Evolutionary conservation across 2,329 filamentous ascomycete genomes (phyloP), one percentile per base, ranked within the genome.

Genomic region (Venturia pyrina): DNA sequence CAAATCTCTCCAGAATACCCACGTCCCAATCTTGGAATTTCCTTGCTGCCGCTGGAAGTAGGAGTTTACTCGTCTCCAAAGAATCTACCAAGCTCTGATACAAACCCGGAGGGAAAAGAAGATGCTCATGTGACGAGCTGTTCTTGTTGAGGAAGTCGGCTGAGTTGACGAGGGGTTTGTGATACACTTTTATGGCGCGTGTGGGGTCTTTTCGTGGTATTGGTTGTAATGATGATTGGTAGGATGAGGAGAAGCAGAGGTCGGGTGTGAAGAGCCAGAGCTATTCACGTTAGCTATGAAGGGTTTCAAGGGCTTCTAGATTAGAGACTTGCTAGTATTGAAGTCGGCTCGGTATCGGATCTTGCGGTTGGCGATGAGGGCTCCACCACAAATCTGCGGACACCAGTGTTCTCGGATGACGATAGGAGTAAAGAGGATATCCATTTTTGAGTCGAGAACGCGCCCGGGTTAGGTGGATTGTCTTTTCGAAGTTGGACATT

Each of bases 21-120:
- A 91, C 85, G 34, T 81, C 81, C 88, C 88, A 91, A n/a, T 82
- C 83, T 71, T 84, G 80, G 69, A 89, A 89, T 37, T 70, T 76
- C 66, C 85, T 79, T 67, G 87, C 84, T 10, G 77, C 77, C 0
- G 69, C 72, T 1, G 88, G 88, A 10, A 91, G 72, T 19, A 85
- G 71, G 3, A 68, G 53, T 44, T 80, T 83, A 69, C 82, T 86
- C 8, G 71, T 71, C 13, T 77, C 72, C 34, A 91, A 75, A 11
- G 73, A 75, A 6, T 70, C 68, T 1, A 74, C 69, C 7, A 87
- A 73, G 40, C 77, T 76, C 5, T 72, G 66, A 37, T 87, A 83
- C 5, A 84, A 79, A 5, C 78, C 75, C 1, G 68, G 68, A 0
- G 87, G 85, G 41, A 90, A 74, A 40, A 69, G 69, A 0, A 85